Conservation (phyloP, 352 stramenopile species). For the Globisporangium takayamanum region DNA sequence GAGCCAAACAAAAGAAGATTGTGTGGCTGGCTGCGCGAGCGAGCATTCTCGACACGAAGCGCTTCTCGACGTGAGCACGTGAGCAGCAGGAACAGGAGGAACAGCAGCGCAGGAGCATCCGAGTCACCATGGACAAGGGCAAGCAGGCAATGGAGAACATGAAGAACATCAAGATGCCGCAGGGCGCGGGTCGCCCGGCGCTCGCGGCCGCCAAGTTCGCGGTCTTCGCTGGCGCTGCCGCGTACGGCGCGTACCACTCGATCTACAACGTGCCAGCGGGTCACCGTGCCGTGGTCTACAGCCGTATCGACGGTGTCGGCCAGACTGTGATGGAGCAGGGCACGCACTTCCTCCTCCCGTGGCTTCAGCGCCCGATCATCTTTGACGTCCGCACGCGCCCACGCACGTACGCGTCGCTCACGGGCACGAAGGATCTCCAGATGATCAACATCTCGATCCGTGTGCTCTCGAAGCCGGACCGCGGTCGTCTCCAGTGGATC, state of each 20-base stretch:
- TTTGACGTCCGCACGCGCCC: conserved; percentile 93
- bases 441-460: conserved; percentile 99
- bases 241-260: conserved; percentile 76
- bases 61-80: conserved; percentile 5
- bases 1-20: not conserved
- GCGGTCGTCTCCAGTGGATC: conserved; percentile 92
- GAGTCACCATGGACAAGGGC: conserved; percentile 67
- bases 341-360: conserved; percentile 97
- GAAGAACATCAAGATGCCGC: conserved; percentile 86
- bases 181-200: conserved; percentile 46
- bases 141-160: conserved; percentile 87
- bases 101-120: not conserved
- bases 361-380: conserved; percentile 95
- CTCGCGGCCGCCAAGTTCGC: conserved; percentile 58
- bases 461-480: conserved; percentile 96
- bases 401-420: conserved; percentile 90
- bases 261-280: conserved; percentile 87
- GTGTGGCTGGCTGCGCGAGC: conserved; percentile 20
- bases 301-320: conserved; percentile 80
- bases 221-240: conserved; percentile 47
- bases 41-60: conserved; percentile 18
- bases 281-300: conserved; percentile 88
- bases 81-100: not conserved
- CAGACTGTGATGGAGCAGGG: conserved; percentile 86
- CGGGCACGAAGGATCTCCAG: conserved; percentile 96